Evolutionary conservation across 768 basidiomycete genomes (phyloP), one percentile per base, ranked within the genome.

Genomic region (Boletus eberwhitei): DNA sequence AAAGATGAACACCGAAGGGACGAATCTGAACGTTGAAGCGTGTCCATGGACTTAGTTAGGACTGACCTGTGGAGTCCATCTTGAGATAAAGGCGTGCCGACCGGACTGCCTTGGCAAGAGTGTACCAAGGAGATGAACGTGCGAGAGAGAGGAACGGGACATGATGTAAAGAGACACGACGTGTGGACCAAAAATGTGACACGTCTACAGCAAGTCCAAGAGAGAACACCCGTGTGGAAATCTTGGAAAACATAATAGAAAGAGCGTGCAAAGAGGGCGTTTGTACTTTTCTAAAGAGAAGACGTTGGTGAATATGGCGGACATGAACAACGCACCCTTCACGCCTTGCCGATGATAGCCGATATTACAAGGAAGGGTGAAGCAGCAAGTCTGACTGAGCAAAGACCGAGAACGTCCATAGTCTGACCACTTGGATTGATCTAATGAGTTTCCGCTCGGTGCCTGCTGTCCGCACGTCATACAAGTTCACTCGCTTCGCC

Each of bases 81-180:
- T 50, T 26, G 35, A 48, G 50, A 59, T 40, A 61, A 54, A 50
- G 43, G 50, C 45, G 24, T 48, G 37, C 51, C 41, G 43, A 53
- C 41, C 47, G 49, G 48, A 52, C 45, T 48, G 42, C 47, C 43
- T 36, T 50, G 43, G 57, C 48, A 52, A 35, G 34, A 57, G 55
- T 24, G 31, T 53, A 52, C 16, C 42, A 52, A 52, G 49, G 47
- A 58, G 36, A 57, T 55, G 49, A 62, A 29, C 52, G 50, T 59
- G 54, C 53, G 54, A 56, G 55, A 45, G 45, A 17, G 55, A 66
- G 39, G 46, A 43, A 21, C 24, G 45, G 36, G 31, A 22, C 7
- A 46, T 67, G 67, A 65, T 63, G 67, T 68, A 69, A 68, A 60
- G 39, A 47, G 50, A 59, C 67, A 65, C 57, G 64, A 63, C 46